Base-by-base conservation (phyloP, 345 rosid species). In the Luvunga scandens region DNA sequence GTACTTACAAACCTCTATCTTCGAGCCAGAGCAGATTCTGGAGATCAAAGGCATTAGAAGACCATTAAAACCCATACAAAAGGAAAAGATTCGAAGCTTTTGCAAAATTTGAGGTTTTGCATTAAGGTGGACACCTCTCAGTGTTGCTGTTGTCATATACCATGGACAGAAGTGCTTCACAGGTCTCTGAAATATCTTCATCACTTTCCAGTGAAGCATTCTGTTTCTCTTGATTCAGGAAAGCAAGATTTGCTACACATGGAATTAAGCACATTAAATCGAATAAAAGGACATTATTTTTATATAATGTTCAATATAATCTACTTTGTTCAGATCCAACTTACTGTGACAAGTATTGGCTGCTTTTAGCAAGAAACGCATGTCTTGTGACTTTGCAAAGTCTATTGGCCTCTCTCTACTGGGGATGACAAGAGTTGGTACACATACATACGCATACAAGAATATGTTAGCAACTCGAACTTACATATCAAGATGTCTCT, bases 391-490 rank as follows among this genome's bases (percentile, higher is more conserved):
- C 83, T 86, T 87, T 60, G 98, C 90, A 82, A 91, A 82, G 83
- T 94, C 95, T 67, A 94, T 79, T 42, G 97, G 93, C 87, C 97
- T 89, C 82, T 94, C 92, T 78, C 83, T 90, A 6, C 98, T 94
- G 88, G 65, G 27, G 75, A 83, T 57, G 59, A 73, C 18, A 65
- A 68, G 31, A 64, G 76, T 77, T 70, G 33, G 76, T 42, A 72
- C 59, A 76, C 42, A 62, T 42, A 70, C 59, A 72, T 6, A 76
- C 56, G 68, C 48, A 68, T 75, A 72, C 59, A 73, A 39, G 59
- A 48, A 70, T 60, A 69, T 68, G 59, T 80, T 42, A 81, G 77
- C 80, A 81, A 73, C 75, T 67, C 34, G 19, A 25, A 66, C 63
- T 33, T 75, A 50, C 68, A 72, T 64, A 16, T 64, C 67, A 66